A percentile compares a stretch with the other conserved stretches of the same genome.
phyloP scores from a whole-genome alignment of 768 basidiomycete genomes.

The Tulasnella sp. region DNA sequence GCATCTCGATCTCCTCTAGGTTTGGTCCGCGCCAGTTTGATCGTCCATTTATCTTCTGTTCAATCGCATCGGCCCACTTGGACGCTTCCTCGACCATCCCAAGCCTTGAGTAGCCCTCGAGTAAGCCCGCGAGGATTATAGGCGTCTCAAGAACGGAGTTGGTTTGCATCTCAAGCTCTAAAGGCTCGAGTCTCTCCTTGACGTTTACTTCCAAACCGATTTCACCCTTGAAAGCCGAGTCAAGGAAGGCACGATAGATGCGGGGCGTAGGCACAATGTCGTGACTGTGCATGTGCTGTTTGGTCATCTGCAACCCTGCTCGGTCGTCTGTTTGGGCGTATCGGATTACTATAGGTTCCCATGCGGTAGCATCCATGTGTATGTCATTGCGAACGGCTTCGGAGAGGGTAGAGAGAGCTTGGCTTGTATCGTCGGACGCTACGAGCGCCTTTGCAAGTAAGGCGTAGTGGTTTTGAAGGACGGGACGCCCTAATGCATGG shows the following conservation, averaged over 20 bases:
- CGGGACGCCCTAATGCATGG: neutral
- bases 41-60: neutral
- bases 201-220: neutral
- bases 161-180: neutral
- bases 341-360: neutral
- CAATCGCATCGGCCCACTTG: neutral
- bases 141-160: neutral
- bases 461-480: neutral
- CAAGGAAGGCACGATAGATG: neutral
- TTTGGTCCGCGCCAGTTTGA: neutral
- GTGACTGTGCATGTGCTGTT: neutral
- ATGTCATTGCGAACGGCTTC: neutral
- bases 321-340: neutral
- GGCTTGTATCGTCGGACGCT: neutral
- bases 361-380: neutral
- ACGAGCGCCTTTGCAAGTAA: neutral
- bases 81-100: neutral
- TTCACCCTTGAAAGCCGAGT: neutral
- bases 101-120: neutral
- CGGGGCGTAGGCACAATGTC: neutral
- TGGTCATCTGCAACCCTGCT: neutral
- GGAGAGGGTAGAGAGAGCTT: neutral
- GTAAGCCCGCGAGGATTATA: neutral
- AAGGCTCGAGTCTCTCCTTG: neutral
- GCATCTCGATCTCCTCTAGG: neutral